These are phyloP conservation scores for Gymnopus androsaceus DNA, from an alignment of 1,284 basidiomycete species.

Conservation along the genomic window DNA sequence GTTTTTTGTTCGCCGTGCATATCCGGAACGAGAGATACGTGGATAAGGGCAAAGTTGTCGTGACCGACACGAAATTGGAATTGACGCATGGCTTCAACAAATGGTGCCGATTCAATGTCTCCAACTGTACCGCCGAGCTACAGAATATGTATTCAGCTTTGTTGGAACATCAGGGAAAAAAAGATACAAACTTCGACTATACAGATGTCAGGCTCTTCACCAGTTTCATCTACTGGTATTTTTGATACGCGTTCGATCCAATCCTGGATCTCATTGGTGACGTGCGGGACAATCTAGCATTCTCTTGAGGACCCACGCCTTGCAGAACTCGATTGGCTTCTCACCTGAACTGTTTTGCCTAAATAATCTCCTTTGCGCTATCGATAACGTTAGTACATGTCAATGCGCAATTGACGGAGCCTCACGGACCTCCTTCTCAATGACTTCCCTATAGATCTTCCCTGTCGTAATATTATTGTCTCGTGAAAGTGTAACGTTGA, in stretches of 20 bases:
- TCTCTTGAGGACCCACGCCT: slow-evolving; percentile 11
- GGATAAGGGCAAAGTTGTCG: slow-evolving; percentile 96
- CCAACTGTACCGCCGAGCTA: slow-evolving; percentile 96
- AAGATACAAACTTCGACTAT: slow-evolving; percentile 81
- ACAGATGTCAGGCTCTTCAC: slow-evolving; percentile 93
- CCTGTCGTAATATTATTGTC: slow-evolving; percentile 99
- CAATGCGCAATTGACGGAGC: slow-evolving; percentile 7
- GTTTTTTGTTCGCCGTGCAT: slow-evolving; percentile 99
- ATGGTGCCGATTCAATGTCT: slow-evolving; percentile 96
- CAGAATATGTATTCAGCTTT: slow-evolving; percentile 5
- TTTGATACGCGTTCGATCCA: slow-evolving; percentile 97
- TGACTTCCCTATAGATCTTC: slow-evolving; percentile 96
- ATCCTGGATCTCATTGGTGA: slow-evolving; percentile 97
- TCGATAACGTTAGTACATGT: slow-evolving; percentile 11
- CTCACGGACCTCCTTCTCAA: slow-evolving; percentile 88
- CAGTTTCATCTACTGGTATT: slow-evolving; percentile 93
- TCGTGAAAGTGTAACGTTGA: slow-evolving; percentile 90
- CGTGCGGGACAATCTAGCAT: slow-evolving; percentile 88
- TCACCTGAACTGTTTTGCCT: slow-evolving; percentile 92
- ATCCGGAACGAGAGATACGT: slow-evolving; percentile 97
- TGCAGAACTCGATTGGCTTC: slow-evolving; percentile 18
- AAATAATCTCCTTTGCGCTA: slow-evolving; percentile 95
- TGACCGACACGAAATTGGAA: slow-evolving; percentile 99
- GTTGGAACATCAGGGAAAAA: neutral
- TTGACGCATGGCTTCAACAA: slow-evolving; percentile 98